Percentiles rank a stretch among this genome's conserved stretches.
Evolutionary conservation across 1,139 yeast species (phyloP).

Genomic region (Geotrichum cucujoidarum): DNA sequence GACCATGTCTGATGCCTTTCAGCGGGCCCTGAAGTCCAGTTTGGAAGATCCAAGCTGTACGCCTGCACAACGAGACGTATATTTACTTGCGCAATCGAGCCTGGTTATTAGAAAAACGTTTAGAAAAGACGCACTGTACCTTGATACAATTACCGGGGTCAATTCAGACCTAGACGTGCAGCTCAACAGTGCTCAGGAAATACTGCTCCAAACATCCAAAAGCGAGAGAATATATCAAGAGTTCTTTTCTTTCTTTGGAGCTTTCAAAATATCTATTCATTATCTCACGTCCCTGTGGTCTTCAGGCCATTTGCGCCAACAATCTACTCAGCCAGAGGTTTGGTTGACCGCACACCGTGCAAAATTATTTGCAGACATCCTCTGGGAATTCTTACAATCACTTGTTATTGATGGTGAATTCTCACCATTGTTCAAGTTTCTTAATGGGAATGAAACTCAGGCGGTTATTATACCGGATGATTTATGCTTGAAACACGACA

Average conservation of each 20-base stretch:
- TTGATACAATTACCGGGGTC: constrained; percentile 8
- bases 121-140: not conserved
- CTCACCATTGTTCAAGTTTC: constrained; percentile 3
- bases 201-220: constrained; percentile 18
- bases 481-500: constrained; percentile 19
- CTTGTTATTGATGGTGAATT: constrained; percentile 23
- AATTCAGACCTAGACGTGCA: constrained; percentile 1
- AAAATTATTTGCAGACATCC: constrained; percentile 10
- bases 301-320: not conserved
- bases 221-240: constrained; percentile 22
- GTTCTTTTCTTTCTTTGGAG: constrained; percentile 25
- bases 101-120: not conserved
- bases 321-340: constrained; percentile 1
- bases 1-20: constrained; percentile 8
- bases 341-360: constrained; percentile 2
- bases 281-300: constrained; percentile 21
- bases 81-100: constrained; percentile 5
- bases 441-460: constrained; percentile 6
- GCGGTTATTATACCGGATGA: constrained; percentile 23
- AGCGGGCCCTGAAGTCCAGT: not conserved
- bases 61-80: not conserved
- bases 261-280: constrained; percentile 20
- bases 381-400: constrained; percentile 29
- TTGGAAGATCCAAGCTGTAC: constrained; percentile 5
- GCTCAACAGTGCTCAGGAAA: constrained; percentile 15